Evolutionary conservation across 257 asterid genomes (phyloP).

Genomic region (Petunia axillaris): DNA sequence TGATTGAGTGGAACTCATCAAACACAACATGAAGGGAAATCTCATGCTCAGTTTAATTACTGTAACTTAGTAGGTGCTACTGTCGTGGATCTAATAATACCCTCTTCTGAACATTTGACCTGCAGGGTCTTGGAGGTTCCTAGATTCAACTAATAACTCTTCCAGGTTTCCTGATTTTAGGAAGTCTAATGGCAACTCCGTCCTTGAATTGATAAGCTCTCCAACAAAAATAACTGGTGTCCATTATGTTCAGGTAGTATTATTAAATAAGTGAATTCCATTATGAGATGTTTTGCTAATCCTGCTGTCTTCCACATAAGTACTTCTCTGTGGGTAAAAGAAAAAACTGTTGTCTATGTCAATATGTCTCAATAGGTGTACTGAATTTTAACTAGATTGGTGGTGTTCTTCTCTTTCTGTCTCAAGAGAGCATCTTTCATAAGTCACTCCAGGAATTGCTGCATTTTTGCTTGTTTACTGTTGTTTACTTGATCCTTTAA

Average conservation of each 20-base stretch:
- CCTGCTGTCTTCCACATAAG: neutral
- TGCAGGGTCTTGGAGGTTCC: constrained; percentile 90
- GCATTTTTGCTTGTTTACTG: neutral
- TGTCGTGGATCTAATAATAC: constrained; percentile 12
- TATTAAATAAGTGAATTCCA: neutral
- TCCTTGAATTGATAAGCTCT: constrained; percentile 78
- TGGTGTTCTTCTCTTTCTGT: constrained; percentile 8
- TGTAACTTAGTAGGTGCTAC: neutral
- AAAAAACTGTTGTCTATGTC: neutral
- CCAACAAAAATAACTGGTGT: constrained; percentile 96
- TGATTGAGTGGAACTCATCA: constrained; percentile 11
- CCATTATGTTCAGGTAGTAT: constrained; percentile 91
- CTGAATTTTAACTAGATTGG: neutral
- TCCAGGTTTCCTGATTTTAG: constrained; percentile 87
- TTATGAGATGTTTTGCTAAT: neutral
- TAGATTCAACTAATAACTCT: constrained; percentile 70
- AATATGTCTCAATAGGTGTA: neutral
- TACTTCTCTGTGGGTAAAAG: neutral
- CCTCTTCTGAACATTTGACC: constrained; percentile 4
- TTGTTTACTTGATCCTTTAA: neutral
- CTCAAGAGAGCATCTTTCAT: constrained; percentile 11
- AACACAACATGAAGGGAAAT: constrained; percentile 5
- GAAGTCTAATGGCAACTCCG: constrained; percentile 76
- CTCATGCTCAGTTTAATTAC: neutral
- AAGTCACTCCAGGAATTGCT: neutral